Conservation (phyloP, 371 early-diverging fungal genomes). For the Mortierella sp. region DNA sequence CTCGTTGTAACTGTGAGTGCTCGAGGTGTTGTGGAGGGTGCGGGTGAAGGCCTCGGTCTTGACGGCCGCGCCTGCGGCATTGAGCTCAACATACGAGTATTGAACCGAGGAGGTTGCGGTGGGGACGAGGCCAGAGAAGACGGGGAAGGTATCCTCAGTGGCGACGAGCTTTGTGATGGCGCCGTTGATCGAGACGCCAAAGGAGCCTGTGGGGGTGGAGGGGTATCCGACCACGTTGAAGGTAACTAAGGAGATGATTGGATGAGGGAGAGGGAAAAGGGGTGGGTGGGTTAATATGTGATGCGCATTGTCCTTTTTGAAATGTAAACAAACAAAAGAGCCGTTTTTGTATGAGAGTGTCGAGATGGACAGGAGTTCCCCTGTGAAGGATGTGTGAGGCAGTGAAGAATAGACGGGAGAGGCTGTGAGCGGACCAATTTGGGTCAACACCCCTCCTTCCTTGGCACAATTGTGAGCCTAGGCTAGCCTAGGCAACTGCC, state of each 20-base stretch:
- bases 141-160: conserved; percentile 30
- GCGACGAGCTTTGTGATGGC: conserved; percentile 21
- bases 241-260: conserved; percentile 20
- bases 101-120: conserved; percentile 10
- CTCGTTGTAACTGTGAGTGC: conserved; percentile 61
- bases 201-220: conserved; percentile 3
- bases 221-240: conserved; percentile 48
- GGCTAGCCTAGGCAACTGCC: not conserved
- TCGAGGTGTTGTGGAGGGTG: conserved; percentile 3
- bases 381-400: too few relatives aligned
- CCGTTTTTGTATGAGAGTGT: not conserved
- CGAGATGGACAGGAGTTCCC: not conserved
- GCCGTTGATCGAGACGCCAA: conserved; percentile 37
- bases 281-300: not conserved
- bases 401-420: too few relatives aligned
- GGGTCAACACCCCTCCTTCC: not conserved
- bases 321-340: not conserved
- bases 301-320: not conserved
- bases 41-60: conserved; percentile 37
- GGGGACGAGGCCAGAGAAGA: conserved; percentile 32
- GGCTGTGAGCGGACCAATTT: not conserved
- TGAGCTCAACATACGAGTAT: conserved; percentile 38
- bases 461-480: not conserved
- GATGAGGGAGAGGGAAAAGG: not conserved
- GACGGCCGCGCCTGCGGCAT: conserved; percentile 18